phyloP scores from a whole-genome alignment of 768 basidiomycete species.

The Postia placenta region DNA sequence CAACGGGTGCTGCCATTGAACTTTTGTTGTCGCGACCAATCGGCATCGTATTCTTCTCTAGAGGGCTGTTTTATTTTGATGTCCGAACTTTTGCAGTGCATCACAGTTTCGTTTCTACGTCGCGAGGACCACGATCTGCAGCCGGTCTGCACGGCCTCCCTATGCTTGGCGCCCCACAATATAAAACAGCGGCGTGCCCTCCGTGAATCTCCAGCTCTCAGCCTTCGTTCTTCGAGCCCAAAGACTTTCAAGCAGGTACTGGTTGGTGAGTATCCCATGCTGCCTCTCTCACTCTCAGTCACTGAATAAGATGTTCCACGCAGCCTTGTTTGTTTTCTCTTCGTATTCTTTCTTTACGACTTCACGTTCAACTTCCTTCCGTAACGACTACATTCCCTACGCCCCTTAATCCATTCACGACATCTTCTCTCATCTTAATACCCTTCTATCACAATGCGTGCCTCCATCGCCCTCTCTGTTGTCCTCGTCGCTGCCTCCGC shows the following conservation, averaged over 20 bases:
- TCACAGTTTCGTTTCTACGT: too few species aligned
- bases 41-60: too few species aligned
- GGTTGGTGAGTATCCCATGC: not conserved
- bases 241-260: constrained; percentile 1
- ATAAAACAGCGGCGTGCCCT: not conserved
- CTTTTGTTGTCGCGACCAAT: too few species aligned
- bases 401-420: not conserved
- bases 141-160: not conserved
- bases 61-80: too few species aligned
- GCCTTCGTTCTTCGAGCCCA: constrained; percentile 3
- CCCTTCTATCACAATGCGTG: not conserved
- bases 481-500: constrained; percentile 1
- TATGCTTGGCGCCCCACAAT: not conserved
- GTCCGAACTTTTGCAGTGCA: too few species aligned
- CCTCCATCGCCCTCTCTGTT: not conserved
- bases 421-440: not conserved
- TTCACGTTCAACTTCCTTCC: not conserved
- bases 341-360: constrained; percentile 1
- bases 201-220: constrained; percentile 1
- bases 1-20: too few species aligned
- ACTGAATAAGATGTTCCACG: not conserved
- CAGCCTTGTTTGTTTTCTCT: constrained; percentile 5
- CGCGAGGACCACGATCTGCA: too few species aligned
- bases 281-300: not conserved
- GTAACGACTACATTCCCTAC: not conserved